Evolutionary conservation across 352 stramenopile genomes (phyloP), one percentile per base, ranked within the genome.

Genomic region (Pythium aquatile): DNA sequence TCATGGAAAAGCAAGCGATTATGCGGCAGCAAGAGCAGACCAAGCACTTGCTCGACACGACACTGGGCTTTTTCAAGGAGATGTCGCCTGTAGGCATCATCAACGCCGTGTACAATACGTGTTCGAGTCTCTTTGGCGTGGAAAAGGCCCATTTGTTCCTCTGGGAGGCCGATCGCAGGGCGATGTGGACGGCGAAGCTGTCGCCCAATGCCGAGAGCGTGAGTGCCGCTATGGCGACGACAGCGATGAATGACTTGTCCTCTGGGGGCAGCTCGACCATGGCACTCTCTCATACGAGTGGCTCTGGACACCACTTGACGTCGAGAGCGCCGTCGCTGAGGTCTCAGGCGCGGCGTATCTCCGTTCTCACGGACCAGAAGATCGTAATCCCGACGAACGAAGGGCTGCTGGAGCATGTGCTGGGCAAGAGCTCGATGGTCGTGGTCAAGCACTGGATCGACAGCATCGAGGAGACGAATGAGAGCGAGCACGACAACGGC

Each of bases 61-160:
- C 81, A 17, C 85, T 91, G 75, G 78, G 76, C 11, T 90, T 93
- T 56, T 91, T 91, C 68, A 90, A 90, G 63, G 83, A 93, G 65
- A 88, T 90, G 79, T 90, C 79, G 48, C 79, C 81, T 30, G 65
- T 93, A 17, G 83, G 83, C 5, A 73, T 93, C 52, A 90, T 93
- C 48, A 93, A 91, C 61, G 83, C 81, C 2, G 83, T 93, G 20
- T 91, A 89, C 75, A 93, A 93, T 44, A 79, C 83, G 24, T 87
- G 78, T 46, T 68, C 77, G 40, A 78, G 69, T 55, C 87, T 90
- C 47, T 93, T 90, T 60, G 68, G 72, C 32, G 77, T 85, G 28
- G 71, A 84, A 9, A 87, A 82, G 7, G 79, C 81, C 1, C 81
- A 93, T 30, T 55, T 93, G 29, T 93, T 81, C 28, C 63, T 93